Base-by-base conservation (phyloP, 164 flowering plant genomes). In the Akebia trifoliata region DNA sequence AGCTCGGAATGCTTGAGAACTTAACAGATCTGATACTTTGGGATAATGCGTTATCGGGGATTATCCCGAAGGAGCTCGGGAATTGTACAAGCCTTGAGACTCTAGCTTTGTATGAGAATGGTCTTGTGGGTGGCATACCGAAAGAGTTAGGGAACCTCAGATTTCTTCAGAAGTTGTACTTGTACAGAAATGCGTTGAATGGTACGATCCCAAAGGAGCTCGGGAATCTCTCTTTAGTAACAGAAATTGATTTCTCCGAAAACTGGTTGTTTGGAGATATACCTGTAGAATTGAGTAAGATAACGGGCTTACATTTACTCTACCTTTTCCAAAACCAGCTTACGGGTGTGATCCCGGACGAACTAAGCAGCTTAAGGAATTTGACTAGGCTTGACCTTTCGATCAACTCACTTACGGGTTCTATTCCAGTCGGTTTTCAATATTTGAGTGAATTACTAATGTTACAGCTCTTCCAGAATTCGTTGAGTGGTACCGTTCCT, bases 241-340 rank as follows among this genome's bases (percentile, higher is more conserved):
- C 52, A 28, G 90, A 90, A 63, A 90, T 93, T 56, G 99, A 93
- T 66, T 87, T 93, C 72, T 90, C 99, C 0, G 96, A 90, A 67
- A 93, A 93, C 55, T 59, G 3, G 39, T 63, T 93, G 67, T 63
- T 70, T 0, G 99, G 99, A 42, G 86, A 74, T 62, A 86, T 94
- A 37, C 99, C 97, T 14, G 10, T 43, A 7, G 97, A 94, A 76
- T 44, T 94, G 24, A 62, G 89, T 60, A 73, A 72, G 31, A 79
- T 90, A 58, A 77, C 68, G 53, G 78, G 76, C 55, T 62, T 94
- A 20, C 26, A 29, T 10, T 69, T 90, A 26, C 80, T 94, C 20
- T 71, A 78, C 61, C 83, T 94, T 43, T 94, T 90, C 65, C 74
- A 84, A 70, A 94, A 94, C 59, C 72, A 76, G 74, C 82, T 94